Evolutionary conservation across 2,329 filamentous ascomycete genomes (phyloP).

Genomic region (Verticillium tricorpus): DNA sequence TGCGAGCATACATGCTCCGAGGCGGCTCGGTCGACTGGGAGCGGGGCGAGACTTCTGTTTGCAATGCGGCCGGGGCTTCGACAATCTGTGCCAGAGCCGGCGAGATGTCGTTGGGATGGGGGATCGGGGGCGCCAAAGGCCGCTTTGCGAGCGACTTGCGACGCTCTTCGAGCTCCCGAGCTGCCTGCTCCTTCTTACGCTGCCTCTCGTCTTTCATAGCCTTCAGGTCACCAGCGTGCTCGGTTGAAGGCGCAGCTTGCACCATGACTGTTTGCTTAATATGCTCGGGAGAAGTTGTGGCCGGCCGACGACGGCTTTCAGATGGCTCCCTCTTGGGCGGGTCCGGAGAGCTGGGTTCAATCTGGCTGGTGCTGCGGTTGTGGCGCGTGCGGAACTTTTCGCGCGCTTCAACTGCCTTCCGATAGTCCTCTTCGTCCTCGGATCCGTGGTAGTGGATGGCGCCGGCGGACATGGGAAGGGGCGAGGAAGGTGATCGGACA

Average conservation of each 20-base stretch:
- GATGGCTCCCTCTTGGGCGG: conserved; percentile 30
- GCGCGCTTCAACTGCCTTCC: conserved; percentile 46
- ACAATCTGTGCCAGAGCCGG: conserved; percentile 29
- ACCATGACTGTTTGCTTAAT: neutral
- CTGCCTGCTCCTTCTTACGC: conserved; percentile 68
- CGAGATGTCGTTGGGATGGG: conserved; percentile 60
- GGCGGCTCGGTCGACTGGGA: conserved; percentile 64
- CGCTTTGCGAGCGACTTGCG: conserved; percentile 78
- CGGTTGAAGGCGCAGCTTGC: conserved; percentile 21
- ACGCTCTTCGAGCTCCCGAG: conserved; percentile 82
- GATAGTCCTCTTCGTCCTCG: conserved; percentile 62
- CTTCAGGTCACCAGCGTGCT: conserved; percentile 49
- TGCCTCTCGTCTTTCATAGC: conserved; percentile 57
- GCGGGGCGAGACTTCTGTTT: conserved; percentile 36
- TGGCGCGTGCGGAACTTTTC: conserved; percentile 53
- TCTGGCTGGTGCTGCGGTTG: conserved; percentile 45
- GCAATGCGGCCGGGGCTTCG: conserved; percentile 24
- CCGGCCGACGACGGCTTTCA: conserved; percentile 30
- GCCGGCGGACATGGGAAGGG: conserved; percentile 67
- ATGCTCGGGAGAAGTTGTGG: conserved; percentile 23
- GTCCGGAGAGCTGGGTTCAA: conserved; percentile 30
- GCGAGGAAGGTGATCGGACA: conserved; percentile 72
- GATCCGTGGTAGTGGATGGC: conserved; percentile 49
- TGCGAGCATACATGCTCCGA: conserved; percentile 43
- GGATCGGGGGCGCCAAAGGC: conserved; percentile 74